Conservation (phyloP, 2,329 filamentous ascomycete genomes). For the Pyricularia grisea region DNA sequence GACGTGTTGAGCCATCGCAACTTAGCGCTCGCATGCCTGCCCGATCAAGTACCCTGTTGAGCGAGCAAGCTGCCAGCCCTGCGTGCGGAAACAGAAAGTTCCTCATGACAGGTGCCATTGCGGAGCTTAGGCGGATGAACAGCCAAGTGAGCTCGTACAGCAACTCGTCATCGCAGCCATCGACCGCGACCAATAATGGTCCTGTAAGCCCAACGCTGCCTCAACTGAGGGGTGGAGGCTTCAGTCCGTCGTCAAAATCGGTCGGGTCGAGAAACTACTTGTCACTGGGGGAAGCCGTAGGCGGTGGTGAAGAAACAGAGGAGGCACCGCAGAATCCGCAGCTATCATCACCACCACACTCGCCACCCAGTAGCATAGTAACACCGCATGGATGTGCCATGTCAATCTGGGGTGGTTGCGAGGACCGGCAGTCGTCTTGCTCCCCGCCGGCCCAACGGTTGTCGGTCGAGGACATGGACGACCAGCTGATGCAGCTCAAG, state of each 20-base stretch:
- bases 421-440: background rate
- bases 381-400: conserved; percentile 23
- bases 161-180: conserved; percentile 8
- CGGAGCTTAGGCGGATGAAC: conserved; percentile 48
- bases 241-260: conserved; percentile 22
- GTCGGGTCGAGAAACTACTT: conserved; percentile 36
- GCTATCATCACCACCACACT: background rate
- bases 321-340: background rate
- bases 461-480: background rate
- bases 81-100: background rate
- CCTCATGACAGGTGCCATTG: conserved; percentile 31
- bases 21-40: background rate
- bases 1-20: background rate
- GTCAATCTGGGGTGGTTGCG: background rate
- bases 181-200: conserved; percentile 11
- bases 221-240: conserved; percentile 26
- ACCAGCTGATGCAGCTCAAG: background rate
- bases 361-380: background rate
- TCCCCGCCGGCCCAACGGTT: background rate
- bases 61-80: background rate
- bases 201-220: conserved; percentile 29
- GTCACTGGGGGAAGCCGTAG: conserved; percentile 23
- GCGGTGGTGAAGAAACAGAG: background rate
- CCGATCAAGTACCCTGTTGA: background rate
- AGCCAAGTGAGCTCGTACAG: conserved; percentile 30